phyloP scores from a whole-genome alignment of 148 eudicot genomes.

The Rhododendron ovatum region DNA sequence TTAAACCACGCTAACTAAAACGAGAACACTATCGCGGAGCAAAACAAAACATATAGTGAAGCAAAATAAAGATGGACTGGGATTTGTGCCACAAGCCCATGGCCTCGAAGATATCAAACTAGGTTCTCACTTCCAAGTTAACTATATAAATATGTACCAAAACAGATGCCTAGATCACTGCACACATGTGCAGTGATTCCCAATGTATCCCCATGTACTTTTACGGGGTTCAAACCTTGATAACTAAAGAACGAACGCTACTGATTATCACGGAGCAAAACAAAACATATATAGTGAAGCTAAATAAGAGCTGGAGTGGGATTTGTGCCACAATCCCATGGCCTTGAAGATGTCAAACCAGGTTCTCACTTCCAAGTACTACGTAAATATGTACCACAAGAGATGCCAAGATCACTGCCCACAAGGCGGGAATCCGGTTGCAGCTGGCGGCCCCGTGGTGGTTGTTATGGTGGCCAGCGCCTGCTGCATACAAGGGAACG shows the following conservation, averaged over 20 bases:
- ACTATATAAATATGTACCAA: neutral
- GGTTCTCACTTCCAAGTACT: neutral
- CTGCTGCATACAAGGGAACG: constrained; percentile 1
- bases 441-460: neutral
- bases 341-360: neutral
- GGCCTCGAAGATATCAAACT: neutral
- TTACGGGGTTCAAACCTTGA: no score
- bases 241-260: no score
- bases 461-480: neutral
- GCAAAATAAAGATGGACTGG: neutral
- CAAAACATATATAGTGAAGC: neutral
- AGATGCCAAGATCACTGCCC: neutral
- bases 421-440: neutral
- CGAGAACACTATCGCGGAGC: neutral
- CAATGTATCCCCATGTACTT: no score
- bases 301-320: no score
- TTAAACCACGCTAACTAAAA: neutral
- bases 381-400: neutral
- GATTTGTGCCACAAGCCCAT: neutral
- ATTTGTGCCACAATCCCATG: neutral
- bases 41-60: neutral
- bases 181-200: no score
- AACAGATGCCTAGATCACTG: neutral
- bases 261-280: no score
- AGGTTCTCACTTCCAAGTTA: neutral